A percentile compares a stretch with the other conserved stretches of the same genome.
Conservation (phyloP, 345 rosid species). For the Camelina laxa region DNA sequence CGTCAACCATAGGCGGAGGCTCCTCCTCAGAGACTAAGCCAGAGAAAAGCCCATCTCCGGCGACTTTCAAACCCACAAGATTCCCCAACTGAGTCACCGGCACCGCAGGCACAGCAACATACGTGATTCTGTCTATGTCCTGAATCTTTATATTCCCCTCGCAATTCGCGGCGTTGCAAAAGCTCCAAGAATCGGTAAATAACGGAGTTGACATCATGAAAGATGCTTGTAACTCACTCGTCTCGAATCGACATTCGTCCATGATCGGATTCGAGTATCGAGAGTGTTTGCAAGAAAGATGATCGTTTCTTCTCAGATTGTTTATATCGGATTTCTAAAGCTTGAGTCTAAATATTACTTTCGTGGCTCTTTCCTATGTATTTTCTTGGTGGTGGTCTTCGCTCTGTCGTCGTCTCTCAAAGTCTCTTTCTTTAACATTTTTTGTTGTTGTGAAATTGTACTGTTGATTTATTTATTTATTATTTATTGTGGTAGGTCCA, state of each 20-base stretch:
- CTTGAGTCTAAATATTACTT: background rate
- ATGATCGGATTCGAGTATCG: constrained; percentile 8
- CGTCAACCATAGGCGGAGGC: constrained; percentile 57
- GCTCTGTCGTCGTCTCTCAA: background rate
- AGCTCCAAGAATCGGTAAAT: constrained; percentile 60
- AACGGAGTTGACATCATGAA: constrained; percentile 64
- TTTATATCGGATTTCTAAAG: background rate
- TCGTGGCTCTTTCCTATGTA: background rate
- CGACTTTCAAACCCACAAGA: constrained; percentile 25
- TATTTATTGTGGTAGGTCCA: background rate
- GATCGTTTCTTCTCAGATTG: background rate
- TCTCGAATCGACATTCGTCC: constrained; percentile 62
- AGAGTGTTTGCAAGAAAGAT: background rate
- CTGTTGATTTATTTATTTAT: background rate
- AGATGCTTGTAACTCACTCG: constrained; percentile 73
- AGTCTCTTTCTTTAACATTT: background rate
- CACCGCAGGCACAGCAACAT: constrained; percentile 58
- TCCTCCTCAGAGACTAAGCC: constrained; percentile 53
- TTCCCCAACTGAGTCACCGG: constrained; percentile 15
- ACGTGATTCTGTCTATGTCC: constrained; percentile 48
- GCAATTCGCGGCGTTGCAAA: constrained; percentile 42
- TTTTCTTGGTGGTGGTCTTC: background rate
- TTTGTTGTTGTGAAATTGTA: background rate
- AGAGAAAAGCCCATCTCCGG: constrained; percentile 42
- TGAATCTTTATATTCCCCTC: constrained; percentile 40